Evolutionary conservation across 495 filamentous ascomycete species (phyloP), one percentile per base, ranked within the genome.

Genomic region (Polyplosphaeria fusca): DNA sequence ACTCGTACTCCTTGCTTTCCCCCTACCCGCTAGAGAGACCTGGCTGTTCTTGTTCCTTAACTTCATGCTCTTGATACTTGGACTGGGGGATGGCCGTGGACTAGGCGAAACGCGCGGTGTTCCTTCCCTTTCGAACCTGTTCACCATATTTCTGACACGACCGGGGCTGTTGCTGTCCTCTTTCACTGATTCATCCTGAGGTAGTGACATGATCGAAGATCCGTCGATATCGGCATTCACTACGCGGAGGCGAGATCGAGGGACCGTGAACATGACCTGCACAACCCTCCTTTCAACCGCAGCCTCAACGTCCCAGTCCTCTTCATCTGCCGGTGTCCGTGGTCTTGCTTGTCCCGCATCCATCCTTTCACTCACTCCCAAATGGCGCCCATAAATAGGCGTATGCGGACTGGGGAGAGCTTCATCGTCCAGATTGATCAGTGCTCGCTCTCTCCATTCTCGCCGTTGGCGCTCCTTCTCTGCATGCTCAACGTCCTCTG

Each of bases 191-290:
- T 42, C 27, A 2, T 60, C 49, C 25, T 43, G 9, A 4, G 48
- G 41, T 4, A 60, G 43, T 5, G 49, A 53, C 7, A 70, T 14
- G 44, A 74, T 52, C 67, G 80, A 74, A 68, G 72, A 66, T 67
- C 73, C 57, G 67, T 76, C 73, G 71, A 68, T 59, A 55, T 73
- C 74, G 16, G 76, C 82, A 73, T 97, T 97, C 7, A 96, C 91
- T 12, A 97, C 89, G 45, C 92, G 76, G 61, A 97, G 67, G 68
- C 79, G 82, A 73, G 90, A 86, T 68, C 82, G 86, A 43, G 92
- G 92, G 52, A 95, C 88, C 0, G 91, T 95, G 70, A 94, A 97
- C 76, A 94, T 94, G 58, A 94, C 81, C 73, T 97, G 92, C 55
- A 97, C 91, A 14, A 88, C 79, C 39, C 90, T 70, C 46, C 79